Evolutionary conservation across 2,329 filamentous ascomycete species (phyloP), one percentile per base, ranked within the genome.

Genomic region (Diplodia intermedia): DNA sequence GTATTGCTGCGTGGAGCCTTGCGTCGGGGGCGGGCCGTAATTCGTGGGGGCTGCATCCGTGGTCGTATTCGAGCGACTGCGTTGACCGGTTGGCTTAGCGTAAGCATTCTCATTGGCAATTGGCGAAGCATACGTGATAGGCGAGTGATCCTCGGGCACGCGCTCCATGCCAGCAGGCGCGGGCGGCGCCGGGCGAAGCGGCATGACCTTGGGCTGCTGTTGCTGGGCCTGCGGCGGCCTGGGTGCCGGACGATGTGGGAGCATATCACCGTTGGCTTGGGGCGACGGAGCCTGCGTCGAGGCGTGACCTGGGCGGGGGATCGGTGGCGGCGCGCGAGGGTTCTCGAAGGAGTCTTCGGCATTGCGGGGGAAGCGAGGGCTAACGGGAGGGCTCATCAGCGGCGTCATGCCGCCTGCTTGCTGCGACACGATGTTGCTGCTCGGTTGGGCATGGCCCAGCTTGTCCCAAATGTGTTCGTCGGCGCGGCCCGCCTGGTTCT

Each of bases 391-490:
- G 75, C 92, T 94, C 73, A 90, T 86, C 76, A 91, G 83, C 71
- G 79, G 78, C 75, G 85, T 82, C 74, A 75, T 82, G 38, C 52
- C 66, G 60, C 57, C 53, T 20, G 38, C 33, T 5, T 29, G 26
- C 54, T 29, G 73, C 70, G 29, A 73, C 70, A 53, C 70, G 66
- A 49, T 69, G 55, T 53, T 50, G 70, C 77, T 75, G 72, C 79
- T 72, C 11, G 89, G 85, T 75, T 90, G 89, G 65, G 91, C 93
- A 82, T 97, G 90, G 75, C 96, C 93, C 79, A 99, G 97, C 79
- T 99, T 99, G 79, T 98, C 94, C 84, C 95, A 92, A 68, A 95
- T 90, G 74, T 92, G 91, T 75, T 97, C 92, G 77, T 97, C 93
- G 70, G 89, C 88, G 69, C 88, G 89, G 73, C 85, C 87, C 73